phyloP scores from a whole-genome alignment of 148 eudicot species.

The Rhododendron henanense region DNA sequence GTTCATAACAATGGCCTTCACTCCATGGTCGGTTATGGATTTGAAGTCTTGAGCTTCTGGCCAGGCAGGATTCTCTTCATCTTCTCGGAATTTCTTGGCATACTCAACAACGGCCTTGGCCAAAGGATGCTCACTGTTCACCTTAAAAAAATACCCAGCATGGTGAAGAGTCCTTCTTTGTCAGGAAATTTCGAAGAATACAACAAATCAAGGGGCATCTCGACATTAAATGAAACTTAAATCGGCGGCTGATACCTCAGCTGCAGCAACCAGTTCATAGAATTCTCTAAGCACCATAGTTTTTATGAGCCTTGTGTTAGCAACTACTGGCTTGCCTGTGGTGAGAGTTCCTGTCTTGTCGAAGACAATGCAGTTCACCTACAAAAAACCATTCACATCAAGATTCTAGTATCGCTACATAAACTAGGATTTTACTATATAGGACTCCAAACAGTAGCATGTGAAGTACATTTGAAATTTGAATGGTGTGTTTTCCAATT shows the following conservation, averaged over 20 bases:
- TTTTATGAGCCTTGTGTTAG: slow-evolving; percentile 57
- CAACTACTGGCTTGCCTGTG: slow-evolving; percentile 80
- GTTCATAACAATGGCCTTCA: slow-evolving; percentile 10
- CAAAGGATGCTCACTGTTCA: slow-evolving; percentile 7
- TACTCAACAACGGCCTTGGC: neutral
- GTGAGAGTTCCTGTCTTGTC: slow-evolving; percentile 97
- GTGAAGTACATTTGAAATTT: neutral
- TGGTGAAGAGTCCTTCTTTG: neutral
- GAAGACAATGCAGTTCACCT: slow-evolving; percentile 44
- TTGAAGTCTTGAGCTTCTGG: neutral
- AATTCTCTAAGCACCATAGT: slow-evolving; percentile 63
- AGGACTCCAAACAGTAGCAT: no score
- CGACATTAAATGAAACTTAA: neutral
- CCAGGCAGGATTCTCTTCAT: slow-evolving; percentile 19
- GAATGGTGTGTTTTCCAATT: neutral
- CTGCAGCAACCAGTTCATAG: slow-evolving; percentile 75
- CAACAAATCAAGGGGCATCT: neutral
- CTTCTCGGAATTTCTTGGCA: neutral
- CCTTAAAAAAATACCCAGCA: neutral
- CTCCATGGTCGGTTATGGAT: neutral
- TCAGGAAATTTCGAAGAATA: neutral
- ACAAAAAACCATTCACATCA: neutral
- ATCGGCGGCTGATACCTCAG: slow-evolving; percentile 52
- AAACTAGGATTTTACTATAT: no score
- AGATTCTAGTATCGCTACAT: neutral